A percentile compares a stretch with the other conserved stretches of the same genome.
Conservation (phyloP, 257 asterid species). For the Fraxinus pennsylvanica region DNA sequence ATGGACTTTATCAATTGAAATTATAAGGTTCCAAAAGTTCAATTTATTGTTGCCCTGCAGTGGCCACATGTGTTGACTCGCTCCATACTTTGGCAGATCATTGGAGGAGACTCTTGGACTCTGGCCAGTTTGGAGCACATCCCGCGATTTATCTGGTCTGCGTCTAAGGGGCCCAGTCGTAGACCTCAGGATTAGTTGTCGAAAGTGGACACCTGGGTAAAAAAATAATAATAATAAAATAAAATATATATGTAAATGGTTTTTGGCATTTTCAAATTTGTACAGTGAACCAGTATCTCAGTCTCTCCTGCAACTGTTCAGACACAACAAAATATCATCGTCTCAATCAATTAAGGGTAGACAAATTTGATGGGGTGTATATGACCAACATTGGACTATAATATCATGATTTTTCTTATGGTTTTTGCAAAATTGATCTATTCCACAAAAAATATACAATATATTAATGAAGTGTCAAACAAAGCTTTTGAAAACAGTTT, state of each 20-base stretch:
- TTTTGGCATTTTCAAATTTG: background rate
- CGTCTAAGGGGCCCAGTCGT: too few relatives aligned
- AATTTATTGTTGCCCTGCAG: conserved; percentile 22
- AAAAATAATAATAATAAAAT: too few relatives aligned
- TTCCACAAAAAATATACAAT: too few relatives aligned
- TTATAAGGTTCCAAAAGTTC: conserved; percentile 22
- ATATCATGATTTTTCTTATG: conserved; percentile 30
- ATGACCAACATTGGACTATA: background rate
- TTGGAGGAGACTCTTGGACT: too few relatives aligned
- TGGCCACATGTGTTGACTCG: conserved; percentile 5
- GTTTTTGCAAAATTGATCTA: background rate
- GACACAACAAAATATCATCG: conserved; percentile 22
- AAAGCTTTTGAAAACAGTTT: too few relatives aligned
- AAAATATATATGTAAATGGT: background rate
- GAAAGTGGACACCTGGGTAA: too few relatives aligned
- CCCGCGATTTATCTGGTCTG: too few relatives aligned
- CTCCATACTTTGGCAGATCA: too few relatives aligned
- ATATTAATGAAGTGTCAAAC: too few relatives aligned
- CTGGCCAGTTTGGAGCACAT: too few relatives aligned
- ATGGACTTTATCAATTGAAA: conserved; percentile 1
- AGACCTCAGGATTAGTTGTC: too few relatives aligned
- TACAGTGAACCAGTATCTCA: background rate
- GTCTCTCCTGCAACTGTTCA: background rate
- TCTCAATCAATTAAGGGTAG: conserved; percentile 14
- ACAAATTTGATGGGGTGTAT: conserved; percentile 11